These are phyloP conservation scores for Dryadomyces quercivorus DNA, from an alignment of 2,329 filamentous ascomycete genomes.

Conservation along the genomic window DNA sequence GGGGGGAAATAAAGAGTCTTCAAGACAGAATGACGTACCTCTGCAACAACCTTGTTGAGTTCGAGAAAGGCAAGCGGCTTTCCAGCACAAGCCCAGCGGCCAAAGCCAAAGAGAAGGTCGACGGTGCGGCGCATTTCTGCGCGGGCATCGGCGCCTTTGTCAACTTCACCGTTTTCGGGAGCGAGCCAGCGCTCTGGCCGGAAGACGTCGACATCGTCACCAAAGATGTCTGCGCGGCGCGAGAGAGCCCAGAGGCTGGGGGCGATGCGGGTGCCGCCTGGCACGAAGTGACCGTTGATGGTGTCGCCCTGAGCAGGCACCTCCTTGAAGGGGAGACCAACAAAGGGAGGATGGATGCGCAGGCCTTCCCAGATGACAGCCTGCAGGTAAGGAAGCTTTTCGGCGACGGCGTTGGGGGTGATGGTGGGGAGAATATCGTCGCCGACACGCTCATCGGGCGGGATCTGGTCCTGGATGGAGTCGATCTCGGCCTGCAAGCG, in stretches of 20 bases:
- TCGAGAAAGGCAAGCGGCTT: slow-evolving; percentile 30
- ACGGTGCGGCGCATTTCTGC: slow-evolving; percentile 14
- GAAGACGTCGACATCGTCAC: slow-evolving; percentile 26
- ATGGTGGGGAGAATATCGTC: not conserved
- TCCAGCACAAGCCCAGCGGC: slow-evolving; percentile 27
- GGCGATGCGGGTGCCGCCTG: slow-evolving; percentile 32
- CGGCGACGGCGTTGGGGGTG: slow-evolving; percentile 22
- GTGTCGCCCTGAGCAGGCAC: slow-evolving; percentile 26
- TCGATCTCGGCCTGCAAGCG: slow-evolving; percentile 21
- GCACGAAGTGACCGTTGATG: slow-evolving; percentile 26
- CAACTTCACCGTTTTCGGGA: slow-evolving; percentile 14
- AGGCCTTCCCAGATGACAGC: slow-evolving; percentile 37
- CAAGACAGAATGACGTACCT: slow-evolving; percentile 2
- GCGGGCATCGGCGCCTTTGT: not conserved
- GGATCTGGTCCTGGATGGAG: not conserved
- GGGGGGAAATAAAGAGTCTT: not conserved
- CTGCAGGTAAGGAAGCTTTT: slow-evolving; percentile 32
- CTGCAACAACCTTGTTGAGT: slow-evolving; percentile 22
- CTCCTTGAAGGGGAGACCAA: slow-evolving; percentile 15
- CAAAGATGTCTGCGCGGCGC: slow-evolving; percentile 21
- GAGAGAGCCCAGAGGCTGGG: slow-evolving; percentile 28
- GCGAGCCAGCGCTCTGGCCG: slow-evolving; percentile 34
- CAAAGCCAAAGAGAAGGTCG: slow-evolving; percentile 27
- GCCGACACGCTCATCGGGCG: not conserved
- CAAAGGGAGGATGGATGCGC: slow-evolving; percentile 32